Evolutionary conservation across 148 eudicot species (phyloP), one percentile per base, ranked within the genome.

Genomic region (Cornus florida): DNA sequence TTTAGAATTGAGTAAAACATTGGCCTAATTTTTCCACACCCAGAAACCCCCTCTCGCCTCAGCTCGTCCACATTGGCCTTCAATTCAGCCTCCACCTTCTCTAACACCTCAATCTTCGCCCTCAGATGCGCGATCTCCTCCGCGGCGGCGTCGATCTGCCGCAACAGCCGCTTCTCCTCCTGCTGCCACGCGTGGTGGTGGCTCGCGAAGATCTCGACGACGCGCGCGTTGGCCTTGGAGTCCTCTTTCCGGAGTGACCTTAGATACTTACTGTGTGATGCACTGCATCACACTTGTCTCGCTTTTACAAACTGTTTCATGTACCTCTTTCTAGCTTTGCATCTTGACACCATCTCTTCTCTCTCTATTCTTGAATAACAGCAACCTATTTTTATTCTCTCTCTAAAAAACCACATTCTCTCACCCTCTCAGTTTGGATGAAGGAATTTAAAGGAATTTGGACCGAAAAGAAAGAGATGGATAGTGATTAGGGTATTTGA

Each of bases 131-230:
- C 90, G 73, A 90, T 90, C 81, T 94, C 97, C 67, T 91, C 95
- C 14, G 70, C 84, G 23, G 86, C 80, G 41, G 87, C 95, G n/a
- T 92, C 98, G 77, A 93, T 90, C 83, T 90, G 89, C 68, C 84
- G 91, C 28, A 90, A 80, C 50, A 96, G 86, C 38, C 90, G 85
- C 83, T 93, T 90, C 89, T 96, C 97, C 39, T 93, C 98, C 77
- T 86, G 88, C 86, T 88, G 93, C 99, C 99, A 96, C 0, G 93
- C 85, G 65, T 93, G 93, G 23, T 98, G 86, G 77, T 96, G 98
- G 53, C 91, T 82, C 16, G 99, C 99, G 79, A 92, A 96, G 85
- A 96, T 96, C 86, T 96, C 99, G 4, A 96, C 99, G 13, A 96
- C 99, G 17, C 98, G 74, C 0, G 99, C 99, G 73, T 96, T 96